Evolutionary conservation across 2,329 filamentous ascomycete species (phyloP).

Genomic region (Beauveria sp.): DNA sequence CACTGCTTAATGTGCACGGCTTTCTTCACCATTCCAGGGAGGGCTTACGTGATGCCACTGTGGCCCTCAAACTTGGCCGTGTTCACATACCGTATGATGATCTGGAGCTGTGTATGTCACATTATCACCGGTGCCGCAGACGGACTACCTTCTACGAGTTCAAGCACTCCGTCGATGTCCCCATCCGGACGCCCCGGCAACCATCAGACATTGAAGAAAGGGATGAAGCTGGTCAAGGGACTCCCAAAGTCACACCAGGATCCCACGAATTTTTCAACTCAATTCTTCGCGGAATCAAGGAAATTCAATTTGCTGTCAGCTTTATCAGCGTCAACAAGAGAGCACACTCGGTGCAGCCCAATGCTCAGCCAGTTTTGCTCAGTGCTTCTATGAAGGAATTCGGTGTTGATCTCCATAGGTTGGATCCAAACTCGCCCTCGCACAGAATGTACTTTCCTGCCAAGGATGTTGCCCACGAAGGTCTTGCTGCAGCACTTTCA

Average conservation of each 20-base stretch:
- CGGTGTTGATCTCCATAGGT: slow-evolving; percentile 81
- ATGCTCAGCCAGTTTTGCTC: slow-evolving; percentile 65
- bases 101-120: slow-evolving; percentile 54
- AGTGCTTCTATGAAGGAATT: slow-evolving; percentile 95
- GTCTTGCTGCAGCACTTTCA: slow-evolving; percentile 82
- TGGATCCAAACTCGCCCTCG: slow-evolving; percentile 86
- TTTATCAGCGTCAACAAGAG: slow-evolving; percentile 82
- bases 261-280: slow-evolving; percentile 90
- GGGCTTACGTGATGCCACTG: slow-evolving; percentile 80
- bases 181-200: slow-evolving; percentile 65
- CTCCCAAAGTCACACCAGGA: slow-evolving; percentile 75
- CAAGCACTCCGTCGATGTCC: slow-evolving; percentile 49
- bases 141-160: slow-evolving; percentile 28
- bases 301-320: slow-evolving; percentile 91
- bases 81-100: slow-evolving; percentile 90
- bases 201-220: slow-evolving; percentile 55
- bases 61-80: slow-evolving; percentile 84
- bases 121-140: slow-evolving; percentile 40
- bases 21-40: slow-evolving; percentile 79
- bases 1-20: slow-evolving; percentile 84
- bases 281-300: slow-evolving; percentile 84
- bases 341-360: slow-evolving; percentile 59
- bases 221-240: slow-evolving; percentile 52
- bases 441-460: slow-evolving; percentile 98
- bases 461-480: slow-evolving; percentile 90